These are phyloP conservation scores for Fusarium kyushuense DNA, from an alignment of 2,329 filamentous ascomycete species.

Conservation along the genomic window DNA sequence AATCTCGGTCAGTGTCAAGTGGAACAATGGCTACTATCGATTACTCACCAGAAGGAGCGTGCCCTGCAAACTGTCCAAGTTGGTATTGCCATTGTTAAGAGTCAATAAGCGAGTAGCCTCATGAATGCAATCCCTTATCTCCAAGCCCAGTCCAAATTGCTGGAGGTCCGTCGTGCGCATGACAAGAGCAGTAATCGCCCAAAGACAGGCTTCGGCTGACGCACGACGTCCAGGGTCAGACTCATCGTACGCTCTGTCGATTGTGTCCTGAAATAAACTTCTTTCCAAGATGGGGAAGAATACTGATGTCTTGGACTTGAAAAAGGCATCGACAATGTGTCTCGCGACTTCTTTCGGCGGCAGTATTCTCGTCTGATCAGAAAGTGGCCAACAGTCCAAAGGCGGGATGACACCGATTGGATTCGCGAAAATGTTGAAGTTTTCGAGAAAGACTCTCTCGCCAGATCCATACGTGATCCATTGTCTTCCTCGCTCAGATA, in stretches of 20 bases:
- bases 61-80: slow-evolving; percentile 22
- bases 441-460: slow-evolving; percentile 35
- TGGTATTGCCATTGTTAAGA: slow-evolving; percentile 18
- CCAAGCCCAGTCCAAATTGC: neutral
- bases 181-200: slow-evolving; percentile 26
- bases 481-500: slow-evolving; percentile 29
- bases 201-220: slow-evolving; percentile 26
- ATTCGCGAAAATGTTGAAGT: slow-evolving; percentile 32
- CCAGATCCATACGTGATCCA: slow-evolving; percentile 40
- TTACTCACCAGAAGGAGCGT: slow-evolving; percentile 29
- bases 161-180: slow-evolving; percentile 12
- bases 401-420: slow-evolving; percentile 5
- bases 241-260: slow-evolving; percentile 16
- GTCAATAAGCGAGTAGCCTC: slow-evolving; percentile 16
- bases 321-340: slow-evolving; percentile 22
- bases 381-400: slow-evolving; percentile 1
- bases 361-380: slow-evolving; percentile 18
- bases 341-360: slow-evolving; percentile 1
- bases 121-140: slow-evolving; percentile 11
- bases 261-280: slow-evolving; percentile 20
- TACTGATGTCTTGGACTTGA: slow-evolving; percentile 28
- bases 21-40: too few species aligned
- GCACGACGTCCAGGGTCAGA: neutral
- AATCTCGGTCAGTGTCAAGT: neutral
- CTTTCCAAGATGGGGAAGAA: slow-evolving; percentile 28